Percentiles rank a stretch among this genome's conserved stretches.
Evolutionary conservation across 2,329 filamentous ascomycete genomes (phyloP).

Genomic region (Aspergillus proliferans): DNA sequence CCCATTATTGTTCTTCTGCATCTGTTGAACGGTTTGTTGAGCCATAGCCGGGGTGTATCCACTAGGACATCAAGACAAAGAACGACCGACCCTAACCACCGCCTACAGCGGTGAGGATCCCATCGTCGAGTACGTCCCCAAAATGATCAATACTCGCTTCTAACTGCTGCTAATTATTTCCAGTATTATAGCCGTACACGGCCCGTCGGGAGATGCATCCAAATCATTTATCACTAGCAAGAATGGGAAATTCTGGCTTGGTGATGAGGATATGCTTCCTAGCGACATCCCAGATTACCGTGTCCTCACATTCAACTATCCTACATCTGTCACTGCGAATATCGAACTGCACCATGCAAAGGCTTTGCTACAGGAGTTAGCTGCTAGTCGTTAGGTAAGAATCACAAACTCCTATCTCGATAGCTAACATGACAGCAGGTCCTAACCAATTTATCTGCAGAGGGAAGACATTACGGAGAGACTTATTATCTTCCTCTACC

Average conservation of each 20-base stretch:
- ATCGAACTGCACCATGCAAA: conserved; percentile 22
- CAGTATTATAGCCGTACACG: conserved; percentile 39
- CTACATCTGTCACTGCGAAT: conserved; percentile 3
- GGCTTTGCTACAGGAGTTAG: conserved; percentile 27
- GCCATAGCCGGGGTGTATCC: no score
- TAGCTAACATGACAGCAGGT: no score
- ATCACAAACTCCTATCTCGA: conserved; percentile 2
- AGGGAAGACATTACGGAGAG: conserved; percentile 24
- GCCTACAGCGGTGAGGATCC: no score
- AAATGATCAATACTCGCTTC: no score
- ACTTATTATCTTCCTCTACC: conserved; percentile 38
- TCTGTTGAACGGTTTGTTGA: no score
- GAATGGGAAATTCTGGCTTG: conserved; percentile 30
- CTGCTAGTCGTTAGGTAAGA: conserved; percentile 25
- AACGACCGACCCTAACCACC: no score
- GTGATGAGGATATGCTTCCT: conserved; percentile 23
- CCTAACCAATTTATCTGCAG: conserved; percentile 8
- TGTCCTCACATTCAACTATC: conserved; percentile 28
- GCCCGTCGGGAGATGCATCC: conserved; percentile 36
- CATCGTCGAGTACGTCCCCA: no score
- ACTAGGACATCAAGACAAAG: no score
- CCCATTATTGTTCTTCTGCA: no score
- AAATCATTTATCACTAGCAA: conserved; percentile 25
- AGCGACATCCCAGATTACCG: conserved; percentile 22
- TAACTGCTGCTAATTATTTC: no score